Percentiles rank a stretch among this genome's conserved stretches.
Conservation (phyloP, 306 rosid species). For the Delonix regia region DNA sequence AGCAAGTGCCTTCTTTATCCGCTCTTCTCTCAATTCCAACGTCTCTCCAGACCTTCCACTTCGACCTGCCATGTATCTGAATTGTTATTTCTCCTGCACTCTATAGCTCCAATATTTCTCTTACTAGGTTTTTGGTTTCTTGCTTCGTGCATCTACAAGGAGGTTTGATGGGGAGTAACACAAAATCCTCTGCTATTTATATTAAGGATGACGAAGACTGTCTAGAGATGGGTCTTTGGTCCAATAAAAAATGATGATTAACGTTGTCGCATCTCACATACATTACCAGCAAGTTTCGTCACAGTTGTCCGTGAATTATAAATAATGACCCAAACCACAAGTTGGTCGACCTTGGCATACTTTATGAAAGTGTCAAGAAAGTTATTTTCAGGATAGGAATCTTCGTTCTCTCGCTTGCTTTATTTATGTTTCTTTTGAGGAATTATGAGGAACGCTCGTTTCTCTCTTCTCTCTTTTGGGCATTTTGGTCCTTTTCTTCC, state of each 20-base stretch:
- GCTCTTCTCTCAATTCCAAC: conserved; percentile 40
- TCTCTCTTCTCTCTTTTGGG: not conserved
- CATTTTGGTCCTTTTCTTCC: not conserved
- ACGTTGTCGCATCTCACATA: not conserved
- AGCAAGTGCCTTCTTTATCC: conserved; percentile 41
- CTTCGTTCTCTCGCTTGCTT: not conserved
- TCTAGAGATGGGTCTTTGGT: not conserved
- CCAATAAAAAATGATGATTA: not conserved
- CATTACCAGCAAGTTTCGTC: not conserved
- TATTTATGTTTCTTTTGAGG: too few relatives aligned
- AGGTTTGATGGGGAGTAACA: not conserved
- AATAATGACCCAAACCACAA: not conserved
- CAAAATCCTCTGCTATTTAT: not conserved
- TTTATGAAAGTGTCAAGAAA: not conserved
- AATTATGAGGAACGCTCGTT: not conserved
- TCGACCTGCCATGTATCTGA: conserved; percentile 41
- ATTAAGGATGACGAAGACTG: not conserved
- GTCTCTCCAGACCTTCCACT: conserved; percentile 40
- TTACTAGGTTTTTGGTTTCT: not conserved
- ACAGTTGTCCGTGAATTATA: not conserved
- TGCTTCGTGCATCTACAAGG: not conserved
- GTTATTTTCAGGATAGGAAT: not conserved
- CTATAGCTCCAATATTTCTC: not conserved
- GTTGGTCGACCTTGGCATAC: not conserved
- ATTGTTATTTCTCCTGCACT: not conserved